phyloP scores from a whole-genome alignment of 1,139 yeast species.

The Zhuliangozyma parablackwelliae region DNA sequence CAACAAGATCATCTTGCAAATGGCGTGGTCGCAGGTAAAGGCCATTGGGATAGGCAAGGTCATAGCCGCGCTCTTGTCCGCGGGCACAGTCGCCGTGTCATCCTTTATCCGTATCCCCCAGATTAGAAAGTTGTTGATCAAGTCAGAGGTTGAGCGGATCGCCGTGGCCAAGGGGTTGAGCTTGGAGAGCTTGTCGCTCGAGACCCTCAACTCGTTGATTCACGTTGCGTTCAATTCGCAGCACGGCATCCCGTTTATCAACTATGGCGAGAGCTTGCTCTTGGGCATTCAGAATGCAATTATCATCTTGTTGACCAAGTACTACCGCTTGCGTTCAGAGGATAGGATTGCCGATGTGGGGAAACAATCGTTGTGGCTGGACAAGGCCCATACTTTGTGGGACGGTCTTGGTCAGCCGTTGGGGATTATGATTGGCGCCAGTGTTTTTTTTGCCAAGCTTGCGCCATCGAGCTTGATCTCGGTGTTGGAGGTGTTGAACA shows the following conservation, averaged over 20 bases:
- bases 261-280: conserved; percentile 41
- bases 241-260: conserved; percentile 31
- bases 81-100: conserved; percentile 37
- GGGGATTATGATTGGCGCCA: conserved; percentile 22
- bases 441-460: conserved; percentile 27
- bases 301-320: conserved; percentile 34
- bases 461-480: conserved; percentile 30
- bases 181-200: conserved; percentile 33
- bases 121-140: conserved; percentile 30
- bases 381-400: conserved; percentile 7
- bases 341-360: conserved; percentile 11
- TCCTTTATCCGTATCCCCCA: conserved; percentile 42
- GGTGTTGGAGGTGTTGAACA: conserved; percentile 44
- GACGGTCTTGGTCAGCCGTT: conserved; percentile 21
- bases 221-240: conserved; percentile 41
- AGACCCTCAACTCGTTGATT: conserved; percentile 35
- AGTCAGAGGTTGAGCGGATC: conserved; percentile 22
- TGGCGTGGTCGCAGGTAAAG: conserved; percentile 34
- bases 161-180: conserved; percentile 38
- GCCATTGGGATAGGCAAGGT: conserved; percentile 36
- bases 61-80: conserved; percentile 31
- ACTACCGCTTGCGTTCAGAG: conserved; percentile 24
- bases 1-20: conserved; percentile 35
- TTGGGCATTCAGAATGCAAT: conserved; percentile 39
- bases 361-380: too few relatives aligned